phyloP scores from a whole-genome alignment of 805 yeast species.

The Ogataea kodamae region DNA sequence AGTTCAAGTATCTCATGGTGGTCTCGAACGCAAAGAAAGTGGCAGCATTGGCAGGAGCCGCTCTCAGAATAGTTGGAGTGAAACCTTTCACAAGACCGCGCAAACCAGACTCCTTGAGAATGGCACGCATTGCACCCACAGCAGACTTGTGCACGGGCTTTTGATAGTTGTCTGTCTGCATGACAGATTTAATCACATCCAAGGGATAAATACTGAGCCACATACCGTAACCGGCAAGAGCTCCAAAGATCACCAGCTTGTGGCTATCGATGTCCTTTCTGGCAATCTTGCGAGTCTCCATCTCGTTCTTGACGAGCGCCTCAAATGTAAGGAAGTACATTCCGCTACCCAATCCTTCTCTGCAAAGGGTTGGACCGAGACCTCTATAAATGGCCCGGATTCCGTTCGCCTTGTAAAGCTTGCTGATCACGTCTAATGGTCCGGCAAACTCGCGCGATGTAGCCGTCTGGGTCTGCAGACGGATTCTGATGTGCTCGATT shows the following conservation, averaged over 20 bases:
- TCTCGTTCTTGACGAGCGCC: constrained; percentile 70
- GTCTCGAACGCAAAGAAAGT: constrained; percentile 92
- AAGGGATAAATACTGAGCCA: constrained; percentile 86
- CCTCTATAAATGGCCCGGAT: constrained; percentile 64
- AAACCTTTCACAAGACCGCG: constrained; percentile 89
- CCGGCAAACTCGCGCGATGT: constrained; percentile 55
- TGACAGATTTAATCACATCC: constrained; percentile 85
- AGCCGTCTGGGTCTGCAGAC: constrained; percentile 82
- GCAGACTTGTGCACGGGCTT: constrained; percentile 59
- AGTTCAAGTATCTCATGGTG: constrained; percentile 63
- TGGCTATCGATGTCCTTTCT: constrained; percentile 83
- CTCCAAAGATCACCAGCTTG: constrained; percentile 86
- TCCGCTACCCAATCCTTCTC: constrained; percentile 90
- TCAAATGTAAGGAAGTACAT: constrained; percentile 87
- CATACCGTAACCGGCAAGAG: constrained; percentile 83
- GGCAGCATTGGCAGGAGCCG: constrained; percentile 98
- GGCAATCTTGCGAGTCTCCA: constrained; percentile 39
- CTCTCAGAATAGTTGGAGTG: constrained; percentile 87
- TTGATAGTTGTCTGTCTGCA: constrained; percentile 69
- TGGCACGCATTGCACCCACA: constrained; percentile 53
- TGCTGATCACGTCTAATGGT: constrained; percentile 66
- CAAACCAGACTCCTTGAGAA: constrained; percentile 57
- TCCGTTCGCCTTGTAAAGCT: constrained; percentile 55
- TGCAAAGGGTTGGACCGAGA: constrained; percentile 69
- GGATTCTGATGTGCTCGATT: constrained; percentile 90